Evolutionary conservation across 2,329 filamentous ascomycete species (phyloP).

Genomic region (Beauveria asiatica): DNA sequence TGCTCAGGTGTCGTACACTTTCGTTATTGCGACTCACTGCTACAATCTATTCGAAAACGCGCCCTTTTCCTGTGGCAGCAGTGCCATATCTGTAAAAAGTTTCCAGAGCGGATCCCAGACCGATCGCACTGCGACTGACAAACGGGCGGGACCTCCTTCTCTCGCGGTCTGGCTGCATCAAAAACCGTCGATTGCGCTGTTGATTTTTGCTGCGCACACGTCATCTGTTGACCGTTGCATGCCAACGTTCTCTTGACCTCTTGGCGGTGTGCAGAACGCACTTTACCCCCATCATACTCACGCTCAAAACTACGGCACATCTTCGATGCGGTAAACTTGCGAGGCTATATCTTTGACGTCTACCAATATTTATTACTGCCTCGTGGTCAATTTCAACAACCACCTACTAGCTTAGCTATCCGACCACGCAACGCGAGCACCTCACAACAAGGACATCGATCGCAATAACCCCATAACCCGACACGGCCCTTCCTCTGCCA

Average conservation of each 20-base stretch:
- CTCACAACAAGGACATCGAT: neutral
- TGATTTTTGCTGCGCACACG: neutral
- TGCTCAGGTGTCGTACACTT: too few species aligned
- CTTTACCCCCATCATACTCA: neutral
- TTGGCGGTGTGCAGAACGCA: neutral
- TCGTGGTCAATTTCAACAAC: neutral
- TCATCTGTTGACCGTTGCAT: neutral
- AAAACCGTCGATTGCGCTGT: neutral
- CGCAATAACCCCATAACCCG: neutral
- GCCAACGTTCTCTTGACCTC: neutral
- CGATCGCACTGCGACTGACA: neutral
- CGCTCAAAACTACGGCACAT: neutral
- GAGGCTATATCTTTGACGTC: neutral
- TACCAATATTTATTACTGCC: neutral
- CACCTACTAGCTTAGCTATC: neutral
- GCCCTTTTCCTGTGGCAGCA: neutral
- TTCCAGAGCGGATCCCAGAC: slow-evolving; percentile 2
- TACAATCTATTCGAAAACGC: neutral
- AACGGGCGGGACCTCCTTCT: neutral
- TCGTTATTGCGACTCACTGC: too few species aligned
- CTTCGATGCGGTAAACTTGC: neutral
- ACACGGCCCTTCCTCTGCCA: neutral
- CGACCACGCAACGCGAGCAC: neutral
- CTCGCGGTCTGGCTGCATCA: neutral
- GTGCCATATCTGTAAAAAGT: neutral